phyloP scores from a whole-genome alignment of 1,139 yeast species.

The Geotrichum klebahnii region DNA sequence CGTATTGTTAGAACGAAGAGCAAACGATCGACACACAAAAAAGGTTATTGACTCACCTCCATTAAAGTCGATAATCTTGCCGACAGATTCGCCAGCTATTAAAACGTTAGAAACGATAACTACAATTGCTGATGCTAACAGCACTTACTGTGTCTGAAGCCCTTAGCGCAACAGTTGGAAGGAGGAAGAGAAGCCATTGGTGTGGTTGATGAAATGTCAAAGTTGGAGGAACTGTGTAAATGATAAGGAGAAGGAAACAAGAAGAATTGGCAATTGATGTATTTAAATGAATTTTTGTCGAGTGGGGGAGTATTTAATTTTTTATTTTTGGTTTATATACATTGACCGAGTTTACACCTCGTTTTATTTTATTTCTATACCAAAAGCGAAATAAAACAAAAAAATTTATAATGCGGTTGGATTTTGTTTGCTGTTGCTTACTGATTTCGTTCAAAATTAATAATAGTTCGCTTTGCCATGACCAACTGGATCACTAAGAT shows the following conservation, averaged over 20 bases:
- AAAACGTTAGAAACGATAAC: slow-evolving; percentile 17
- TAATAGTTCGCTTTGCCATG: too few relatives aligned
- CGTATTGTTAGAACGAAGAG: background rate
- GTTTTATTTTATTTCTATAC: too few relatives aligned
- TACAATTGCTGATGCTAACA: background rate
- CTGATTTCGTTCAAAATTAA: too few relatives aligned
- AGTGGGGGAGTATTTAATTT: too few relatives aligned
- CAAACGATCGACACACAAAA: background rate
- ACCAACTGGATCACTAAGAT: too few relatives aligned
- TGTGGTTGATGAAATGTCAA: background rate
- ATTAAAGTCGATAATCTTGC: slow-evolving; percentile 23
- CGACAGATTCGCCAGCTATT: slow-evolving; percentile 25
- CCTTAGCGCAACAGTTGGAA: slow-evolving; percentile 33
- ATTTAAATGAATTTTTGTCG: too few relatives aligned
- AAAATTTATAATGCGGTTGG: too few relatives aligned
- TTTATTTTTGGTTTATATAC: too few relatives aligned
- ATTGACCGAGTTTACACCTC: too few relatives aligned
- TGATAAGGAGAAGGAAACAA: background rate
- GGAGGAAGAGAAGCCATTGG: slow-evolving; percentile 37
- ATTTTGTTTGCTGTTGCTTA: too few relatives aligned
- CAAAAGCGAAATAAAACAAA: too few relatives aligned
- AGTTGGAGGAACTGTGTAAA: background rate
- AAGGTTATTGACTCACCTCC: slow-evolving; percentile 15
- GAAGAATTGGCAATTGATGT: too few relatives aligned
- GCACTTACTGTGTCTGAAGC: slow-evolving; percentile 29